Conservation (phyloP, 2,329 filamentous ascomycete genomes). For the Rachicladosporium sp. region DNA sequence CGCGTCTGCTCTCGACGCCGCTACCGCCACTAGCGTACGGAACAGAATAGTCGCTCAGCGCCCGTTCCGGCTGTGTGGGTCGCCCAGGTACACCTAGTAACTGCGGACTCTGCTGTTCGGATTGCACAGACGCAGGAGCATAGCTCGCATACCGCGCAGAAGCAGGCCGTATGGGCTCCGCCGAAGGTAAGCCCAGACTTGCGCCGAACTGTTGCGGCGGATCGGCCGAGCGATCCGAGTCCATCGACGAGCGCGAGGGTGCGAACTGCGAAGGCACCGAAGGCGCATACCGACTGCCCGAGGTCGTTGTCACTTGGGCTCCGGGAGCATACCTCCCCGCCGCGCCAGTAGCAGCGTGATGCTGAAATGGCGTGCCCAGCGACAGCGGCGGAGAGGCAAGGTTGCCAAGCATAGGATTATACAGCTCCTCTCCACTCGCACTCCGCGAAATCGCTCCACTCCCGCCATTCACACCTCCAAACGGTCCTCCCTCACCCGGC, state of each 20-base stretch:
- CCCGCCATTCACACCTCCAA: constrained; percentile 66
- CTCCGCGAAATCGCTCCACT: constrained; percentile 41
- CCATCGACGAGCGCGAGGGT: constrained; percentile 24
- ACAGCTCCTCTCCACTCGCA: constrained; percentile 58
- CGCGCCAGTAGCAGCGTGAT: constrained; percentile 6
- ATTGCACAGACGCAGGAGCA: constrained; percentile 11
- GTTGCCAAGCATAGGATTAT: constrained; percentile 40
- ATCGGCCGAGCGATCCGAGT: constrained; percentile 20
- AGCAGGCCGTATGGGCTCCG: constrained; percentile 10
- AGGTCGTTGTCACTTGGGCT: constrained; percentile 8
- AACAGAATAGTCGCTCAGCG: constrained; percentile 18
- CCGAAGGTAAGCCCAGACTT: neutral
- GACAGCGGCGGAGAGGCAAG: constrained; percentile 14
- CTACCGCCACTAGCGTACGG: constrained; percentile 10
- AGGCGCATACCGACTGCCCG: constrained; percentile 6
- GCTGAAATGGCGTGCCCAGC: constrained; percentile 11
- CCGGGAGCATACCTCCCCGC: constrained; percentile 21
- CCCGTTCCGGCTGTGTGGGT: constrained; percentile 11
- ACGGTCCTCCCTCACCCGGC: constrained; percentile 55
- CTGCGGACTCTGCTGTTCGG: constrained; percentile 4
- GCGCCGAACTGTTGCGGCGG: constrained; percentile 2
- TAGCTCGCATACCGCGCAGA: constrained; percentile 17
- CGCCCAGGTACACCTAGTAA: constrained; percentile 16
- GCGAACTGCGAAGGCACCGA: constrained; percentile 7
- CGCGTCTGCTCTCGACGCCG: neutral